These are phyloP conservation scores for Cercospora sp. DNA, from an alignment of 2,329 filamentous ascomycete species.

Conservation along the genomic window DNA sequence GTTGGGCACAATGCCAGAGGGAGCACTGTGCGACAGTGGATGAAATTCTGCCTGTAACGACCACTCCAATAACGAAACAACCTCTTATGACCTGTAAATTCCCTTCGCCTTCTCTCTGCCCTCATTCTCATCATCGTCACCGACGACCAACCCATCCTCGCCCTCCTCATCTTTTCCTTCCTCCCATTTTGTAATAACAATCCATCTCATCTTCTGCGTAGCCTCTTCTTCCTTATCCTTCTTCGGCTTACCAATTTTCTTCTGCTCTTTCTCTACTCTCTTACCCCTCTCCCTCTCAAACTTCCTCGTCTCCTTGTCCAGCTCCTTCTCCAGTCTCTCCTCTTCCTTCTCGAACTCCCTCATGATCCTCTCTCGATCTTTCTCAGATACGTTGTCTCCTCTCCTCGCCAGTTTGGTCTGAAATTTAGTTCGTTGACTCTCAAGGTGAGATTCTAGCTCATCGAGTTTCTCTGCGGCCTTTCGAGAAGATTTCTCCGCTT, in stretches of 20 bases:
- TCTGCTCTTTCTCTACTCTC: conserved; percentile 12
- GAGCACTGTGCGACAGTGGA: no score
- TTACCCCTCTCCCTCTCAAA: conserved; percentile 18
- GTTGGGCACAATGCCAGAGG: no score
- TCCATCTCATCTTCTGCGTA: conserved; percentile 34
- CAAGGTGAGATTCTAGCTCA: conserved; percentile 17
- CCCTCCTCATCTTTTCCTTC: conserved; percentile 10
- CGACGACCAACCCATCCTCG: not conserved
- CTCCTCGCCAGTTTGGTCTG: conserved; percentile 5
- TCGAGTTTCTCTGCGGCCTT: conserved; percentile 26
- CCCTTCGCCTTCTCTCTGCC: not conserved
- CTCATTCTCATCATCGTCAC: not conserved
- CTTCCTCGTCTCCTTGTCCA: conserved; percentile 19
- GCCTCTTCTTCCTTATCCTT: conserved; percentile 28
- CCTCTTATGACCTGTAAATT: not conserved
- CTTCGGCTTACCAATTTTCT: not conserved
- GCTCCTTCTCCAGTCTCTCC: conserved; percentile 14
- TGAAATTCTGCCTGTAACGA: no score
- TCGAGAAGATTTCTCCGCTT: not conserved
- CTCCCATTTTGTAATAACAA: conserved; percentile 30
- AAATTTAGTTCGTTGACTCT: conserved; percentile 15
- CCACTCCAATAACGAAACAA: no score
- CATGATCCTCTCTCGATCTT: conserved; percentile 9
- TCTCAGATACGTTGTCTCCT: conserved; percentile 1
- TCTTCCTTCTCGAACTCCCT: conserved; percentile 20